Base-by-base conservation (phyloP, 805 yeast genomes). In the Yarrowia phangngaensis region DNA sequence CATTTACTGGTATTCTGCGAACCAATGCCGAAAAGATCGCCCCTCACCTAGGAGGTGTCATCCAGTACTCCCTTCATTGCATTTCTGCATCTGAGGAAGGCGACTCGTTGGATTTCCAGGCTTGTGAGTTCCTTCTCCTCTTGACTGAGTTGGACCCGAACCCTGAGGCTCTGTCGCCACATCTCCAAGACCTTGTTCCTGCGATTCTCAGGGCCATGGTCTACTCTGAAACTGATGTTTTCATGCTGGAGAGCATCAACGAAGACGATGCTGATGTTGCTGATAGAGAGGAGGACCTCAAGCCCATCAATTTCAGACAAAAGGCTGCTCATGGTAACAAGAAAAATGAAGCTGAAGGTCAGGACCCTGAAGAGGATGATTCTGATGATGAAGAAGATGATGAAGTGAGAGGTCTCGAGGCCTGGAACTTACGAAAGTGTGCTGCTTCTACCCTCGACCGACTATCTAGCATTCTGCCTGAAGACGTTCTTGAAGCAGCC, bases 341-440 rank as follows among this genome's bases (percentile, higher is more conserved):
- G 6, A n/a, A 33, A 12, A 58, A 51, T 16, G 60, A 56, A 19
- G 58, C 53, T 11, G 64, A 55, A 7, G 70, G 62, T 14, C 70
- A 66, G 15, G 76, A 68, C 27, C 72, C 66, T 16, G 78, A 74
- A 8, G 79, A 74, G 12, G 80, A 76, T 31, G 80, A 73, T 20
- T 82, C 75, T 11, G 85, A 77, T 12, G 86, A 78, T 19, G 90
- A 79, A 22, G 92, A 80, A 8, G 89, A 78, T 20, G 87, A 78
- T 40, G 84, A 76, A 46, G 83, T 74, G 40, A 81, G 74, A 50
- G 79, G 75, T 27, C 73, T 79, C 35, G 78, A 80, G 26, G 86
- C 80, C 57, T 92, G 98, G 98, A 87, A 81, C 58, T 67, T 92
- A 52, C 75, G 98, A 60, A 90, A 90, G 66, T 90, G 97, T 64